Base-by-base conservation (phyloP, 129 eudicot genomes). In the Lactuca sativa region DNA sequence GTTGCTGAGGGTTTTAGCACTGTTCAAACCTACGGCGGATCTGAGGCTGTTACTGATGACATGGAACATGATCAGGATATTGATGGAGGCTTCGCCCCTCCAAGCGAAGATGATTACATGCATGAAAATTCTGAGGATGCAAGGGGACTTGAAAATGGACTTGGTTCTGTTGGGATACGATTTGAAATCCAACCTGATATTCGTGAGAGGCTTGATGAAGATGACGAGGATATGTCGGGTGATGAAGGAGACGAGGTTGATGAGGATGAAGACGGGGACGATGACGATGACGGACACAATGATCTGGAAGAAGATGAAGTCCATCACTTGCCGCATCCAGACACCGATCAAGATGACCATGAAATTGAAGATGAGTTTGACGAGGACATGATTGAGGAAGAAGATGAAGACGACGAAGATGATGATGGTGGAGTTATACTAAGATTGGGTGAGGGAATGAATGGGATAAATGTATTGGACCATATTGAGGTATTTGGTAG, bases 31-130 rank as follows among this genome's bases (percentile, higher is more conserved):
- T 93, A 77, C 74, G 99, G 93, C 76, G 97, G 95, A 55, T 87
- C 97, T 21, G 96, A 95, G 83, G 84, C 80, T 74, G 90, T 80
- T 18, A 83, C 90, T 14, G 97, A 90, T 77, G 97, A 95, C 72
- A 95, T 95, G 97, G 97, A 95, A 74, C 99, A 87, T 69, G 97
- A 95, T 85, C 98, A 93, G 81, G 95, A 86, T 80, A 83, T 81
- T 53, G 92, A 83, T 58, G 98, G 96, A 13, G 82, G 88, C 68
- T 89, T 82, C 83, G 82, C 84, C 69, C 90, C 83, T 44, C 80
- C 84, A 30, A 81, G 78, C 66, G 99, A 82, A 76, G 99, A 90
- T 74, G 97, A 95, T 76, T 90, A 85, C 82, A 95, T 95, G 99
- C 97, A 87, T 55, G 99, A 85, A 62, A 90, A 80, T 70, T 70